Conservation (phyloP, 148 eudicot species). For the Amaranthus hypochondriacus region DNA sequence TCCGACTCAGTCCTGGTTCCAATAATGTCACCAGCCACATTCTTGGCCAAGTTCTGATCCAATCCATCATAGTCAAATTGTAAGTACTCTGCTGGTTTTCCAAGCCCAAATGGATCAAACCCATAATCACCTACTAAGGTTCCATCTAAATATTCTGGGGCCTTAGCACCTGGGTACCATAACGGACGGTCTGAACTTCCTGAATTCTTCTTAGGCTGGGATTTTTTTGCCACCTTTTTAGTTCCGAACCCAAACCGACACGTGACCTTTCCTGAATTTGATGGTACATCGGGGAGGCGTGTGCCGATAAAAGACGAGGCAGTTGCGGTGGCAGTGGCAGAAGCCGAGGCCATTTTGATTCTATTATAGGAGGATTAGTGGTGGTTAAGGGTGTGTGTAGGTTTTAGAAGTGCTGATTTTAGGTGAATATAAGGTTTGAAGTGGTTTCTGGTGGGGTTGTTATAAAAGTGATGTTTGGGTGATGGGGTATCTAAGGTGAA, state of each 20-base stretch:
- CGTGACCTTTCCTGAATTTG: constrained; percentile 41
- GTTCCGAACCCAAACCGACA: constrained; percentile 78
- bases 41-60: constrained; percentile 94
- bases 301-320: constrained; percentile 77
- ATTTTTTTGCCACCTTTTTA: constrained; percentile 50
- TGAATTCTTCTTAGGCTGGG: constrained; percentile 22
- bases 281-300: constrained; percentile 46
- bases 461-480: constrained; percentile 29
- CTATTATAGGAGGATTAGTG: constrained; percentile 9
- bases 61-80: constrained; percentile 74
- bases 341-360: constrained; percentile 42
- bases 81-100: constrained; percentile 89
- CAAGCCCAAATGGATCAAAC: constrained; percentile 91
- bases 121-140: constrained; percentile 77
- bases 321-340: constrained; percentile 59
- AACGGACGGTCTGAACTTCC: constrained; percentile 55
- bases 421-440: neutral
- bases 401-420: neutral
- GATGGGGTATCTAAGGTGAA: constrained; percentile 39
- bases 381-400: constrained; percentile 5
- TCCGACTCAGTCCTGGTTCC: constrained; percentile 68
- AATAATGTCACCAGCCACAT: constrained; percentile 61
- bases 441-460: constrained; percentile 9
- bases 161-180: constrained; percentile 90
- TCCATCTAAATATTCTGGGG: constrained; percentile 79